Evolutionary conservation across 768 basidiomycete genomes (phyloP).

Genomic region (Coprinopsis strossmayeri): DNA sequence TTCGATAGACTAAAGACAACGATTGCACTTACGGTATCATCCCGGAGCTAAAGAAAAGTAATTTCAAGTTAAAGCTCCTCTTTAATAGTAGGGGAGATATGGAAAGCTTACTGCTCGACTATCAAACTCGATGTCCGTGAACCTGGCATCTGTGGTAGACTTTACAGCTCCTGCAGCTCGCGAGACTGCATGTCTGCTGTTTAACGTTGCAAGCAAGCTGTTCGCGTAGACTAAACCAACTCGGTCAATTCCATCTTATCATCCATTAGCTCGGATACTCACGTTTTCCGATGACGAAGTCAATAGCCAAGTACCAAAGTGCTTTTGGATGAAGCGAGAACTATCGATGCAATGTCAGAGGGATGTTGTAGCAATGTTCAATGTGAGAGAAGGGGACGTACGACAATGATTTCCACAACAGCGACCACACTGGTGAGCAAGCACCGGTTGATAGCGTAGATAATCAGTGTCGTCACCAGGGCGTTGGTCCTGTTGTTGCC

Average conservation of each 20-base stretch:
- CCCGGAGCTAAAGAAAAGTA: neutral
- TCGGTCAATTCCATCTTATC: neutral
- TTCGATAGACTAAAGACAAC: neutral
- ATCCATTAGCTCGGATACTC: conserved; percentile 9
- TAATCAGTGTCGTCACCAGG: conserved; percentile 34
- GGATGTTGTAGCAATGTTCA: neutral
- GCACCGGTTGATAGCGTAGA: conserved; percentile 46
- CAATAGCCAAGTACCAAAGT: conserved; percentile 31
- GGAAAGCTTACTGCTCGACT: neutral
- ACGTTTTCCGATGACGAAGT: conserved; percentile 45
- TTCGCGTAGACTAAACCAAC: conserved; percentile 39
- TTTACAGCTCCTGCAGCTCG: conserved; percentile 4
- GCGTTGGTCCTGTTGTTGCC: conserved; percentile 29
- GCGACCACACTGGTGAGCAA: conserved; percentile 36
- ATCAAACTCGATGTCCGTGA: conserved; percentile 15
- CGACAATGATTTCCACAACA: conserved; percentile 31
- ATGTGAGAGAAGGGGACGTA: conserved; percentile 13
- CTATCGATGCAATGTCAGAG: conserved; percentile 9
- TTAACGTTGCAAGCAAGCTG: conserved; percentile 38
- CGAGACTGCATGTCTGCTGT: conserved; percentile 18
- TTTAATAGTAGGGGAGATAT: neutral
- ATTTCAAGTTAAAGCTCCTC: neutral
- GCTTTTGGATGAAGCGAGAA: conserved; percentile 24
- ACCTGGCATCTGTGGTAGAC: conserved; percentile 2
- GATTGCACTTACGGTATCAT: neutral